Percentiles rank a stretch among this genome's conserved stretches.
Evolutionary conservation across 148 eudicot species (phyloP).

Genomic region (Amaranthus hypochondriacus): DNA sequence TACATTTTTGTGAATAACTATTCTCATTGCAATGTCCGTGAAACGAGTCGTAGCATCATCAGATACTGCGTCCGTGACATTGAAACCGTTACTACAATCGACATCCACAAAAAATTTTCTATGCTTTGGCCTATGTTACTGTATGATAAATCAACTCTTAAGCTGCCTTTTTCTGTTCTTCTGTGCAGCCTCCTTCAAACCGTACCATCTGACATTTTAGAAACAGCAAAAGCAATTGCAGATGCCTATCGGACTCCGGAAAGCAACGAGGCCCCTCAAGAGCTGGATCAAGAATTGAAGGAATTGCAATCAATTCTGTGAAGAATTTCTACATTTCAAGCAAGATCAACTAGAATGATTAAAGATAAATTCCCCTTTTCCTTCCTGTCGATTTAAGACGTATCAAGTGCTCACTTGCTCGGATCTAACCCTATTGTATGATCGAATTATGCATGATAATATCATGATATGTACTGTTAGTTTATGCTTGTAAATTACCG

Average conservation of each 20-base stretch:
- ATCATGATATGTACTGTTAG: no score
- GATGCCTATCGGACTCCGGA: conserved; percentile 67
- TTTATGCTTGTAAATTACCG: no score
- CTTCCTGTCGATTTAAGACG: not conserved
- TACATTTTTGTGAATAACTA: no score
- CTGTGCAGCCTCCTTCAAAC: conserved; percentile 71
- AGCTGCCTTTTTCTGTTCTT: not conserved
- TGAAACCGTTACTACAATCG: no score
- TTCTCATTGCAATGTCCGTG: no score
- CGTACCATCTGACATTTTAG: conserved; percentile 75
- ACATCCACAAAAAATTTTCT: no score
- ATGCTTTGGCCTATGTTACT: no score
- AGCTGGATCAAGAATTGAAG: conserved; percentile 66
- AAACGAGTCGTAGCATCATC: no score
- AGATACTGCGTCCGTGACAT: no score
- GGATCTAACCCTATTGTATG: no score
- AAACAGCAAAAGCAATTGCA: conserved; percentile 79
- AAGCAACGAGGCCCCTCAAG: conserved; percentile 39
- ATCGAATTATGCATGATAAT: no score
- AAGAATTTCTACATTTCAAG: conserved; percentile 5
- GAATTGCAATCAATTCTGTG: conserved; percentile 73
- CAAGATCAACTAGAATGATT: not conserved
- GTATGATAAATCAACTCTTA: not conserved
- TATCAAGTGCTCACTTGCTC: no score
- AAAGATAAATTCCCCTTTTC: not conserved